Evolutionary conservation across 192 early-diverging fungal species (phyloP).

Genomic region (Coemansia sp.): DNA sequence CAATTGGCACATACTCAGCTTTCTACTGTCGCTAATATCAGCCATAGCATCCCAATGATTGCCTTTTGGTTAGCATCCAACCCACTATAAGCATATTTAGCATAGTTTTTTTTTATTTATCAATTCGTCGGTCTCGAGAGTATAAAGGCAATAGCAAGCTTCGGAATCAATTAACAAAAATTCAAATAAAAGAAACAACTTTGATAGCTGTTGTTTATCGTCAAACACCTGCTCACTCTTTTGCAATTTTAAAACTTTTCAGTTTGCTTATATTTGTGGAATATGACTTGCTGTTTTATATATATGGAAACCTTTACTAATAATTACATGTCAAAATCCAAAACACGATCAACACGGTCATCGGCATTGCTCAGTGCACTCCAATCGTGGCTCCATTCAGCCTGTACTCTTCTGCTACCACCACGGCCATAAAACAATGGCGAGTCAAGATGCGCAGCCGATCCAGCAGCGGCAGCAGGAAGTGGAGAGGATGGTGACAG

Average conservation of each 20-base stretch:
- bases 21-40: constrained; percentile 23
- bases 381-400: constrained; percentile 46
- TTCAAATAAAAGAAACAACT: neutral
- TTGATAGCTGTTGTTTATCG: neutral
- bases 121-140: too few relatives aligned
- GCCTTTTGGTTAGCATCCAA: constrained; percentile 20
- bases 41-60: constrained; percentile 33
- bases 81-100: neutral
- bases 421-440: constrained; percentile 32
- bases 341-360: constrained; percentile 42
- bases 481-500: too few relatives aligned
- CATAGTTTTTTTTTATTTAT: too few relatives aligned
- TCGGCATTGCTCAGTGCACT: constrained; percentile 34
- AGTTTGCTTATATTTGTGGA: too few relatives aligned
- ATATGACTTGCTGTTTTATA: too few relatives aligned
- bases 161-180: neutral
- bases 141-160: too few relatives aligned
- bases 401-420: constrained; percentile 11
- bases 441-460: too few relatives aligned
- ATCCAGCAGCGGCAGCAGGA: too few relatives aligned
- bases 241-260: too few relatives aligned
- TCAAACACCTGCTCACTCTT: too few relatives aligned
- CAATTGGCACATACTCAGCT: too few relatives aligned
- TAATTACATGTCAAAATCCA: constrained; percentile 37
- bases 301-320: too few relatives aligned